A percentile compares a stretch with the other conserved stretches of the same genome.
Conservation (phyloP, 768 basidiomycete species). For the Terana coerulea region DNA sequence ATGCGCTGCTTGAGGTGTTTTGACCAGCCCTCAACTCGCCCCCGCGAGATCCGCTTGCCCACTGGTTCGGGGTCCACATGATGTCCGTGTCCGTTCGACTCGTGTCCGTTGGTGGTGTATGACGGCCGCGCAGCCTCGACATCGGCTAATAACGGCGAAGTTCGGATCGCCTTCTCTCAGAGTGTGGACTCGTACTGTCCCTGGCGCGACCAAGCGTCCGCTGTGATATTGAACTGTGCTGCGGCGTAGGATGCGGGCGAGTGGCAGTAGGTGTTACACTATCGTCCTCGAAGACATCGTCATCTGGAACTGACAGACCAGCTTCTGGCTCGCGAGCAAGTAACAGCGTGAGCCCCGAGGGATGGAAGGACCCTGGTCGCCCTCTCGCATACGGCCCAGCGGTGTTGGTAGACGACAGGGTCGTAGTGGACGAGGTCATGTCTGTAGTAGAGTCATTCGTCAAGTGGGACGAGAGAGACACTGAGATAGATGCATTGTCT, state of each 20-base stretch:
- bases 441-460: slow-evolving; percentile 14
- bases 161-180: slow-evolving; percentile 14
- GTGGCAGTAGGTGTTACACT: slow-evolving; percentile 17
- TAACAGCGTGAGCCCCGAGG: slow-evolving; percentile 24
- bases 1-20: background rate
- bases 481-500: slow-evolving; percentile 4
- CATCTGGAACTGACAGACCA: background rate
- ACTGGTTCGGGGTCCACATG: slow-evolving; percentile 16
- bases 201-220: too few species aligned
- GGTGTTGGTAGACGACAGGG: slow-evolving; percentile 17
- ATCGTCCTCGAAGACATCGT: slow-evolving; percentile 3
- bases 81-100: slow-evolving; percentile 6
- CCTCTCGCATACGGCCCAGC: slow-evolving; percentile 19
- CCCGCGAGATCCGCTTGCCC: slow-evolving; percentile 14
- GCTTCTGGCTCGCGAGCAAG: slow-evolving; percentile 17
- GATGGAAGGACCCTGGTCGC: slow-evolving; percentile 13
- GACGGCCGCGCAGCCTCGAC: slow-evolving; percentile 19
- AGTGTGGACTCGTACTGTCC: too few species aligned
- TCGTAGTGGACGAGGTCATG: slow-evolving; percentile 16
- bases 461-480: slow-evolving; percentile 13
- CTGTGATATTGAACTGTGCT: background rate
- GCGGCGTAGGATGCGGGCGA: slow-evolving; percentile 6
- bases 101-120: slow-evolving; percentile 15
- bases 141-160: slow-evolving; percentile 21
- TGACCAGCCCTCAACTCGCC: slow-evolving; percentile 7